Percentiles rank a stretch among this genome's conserved stretches.
These are phyloP conservation scores for Pseudocercospora fuligena DNA, from an alignment of 2,329 filamentous ascomycete genomes.

Conservation along the genomic window DNA sequence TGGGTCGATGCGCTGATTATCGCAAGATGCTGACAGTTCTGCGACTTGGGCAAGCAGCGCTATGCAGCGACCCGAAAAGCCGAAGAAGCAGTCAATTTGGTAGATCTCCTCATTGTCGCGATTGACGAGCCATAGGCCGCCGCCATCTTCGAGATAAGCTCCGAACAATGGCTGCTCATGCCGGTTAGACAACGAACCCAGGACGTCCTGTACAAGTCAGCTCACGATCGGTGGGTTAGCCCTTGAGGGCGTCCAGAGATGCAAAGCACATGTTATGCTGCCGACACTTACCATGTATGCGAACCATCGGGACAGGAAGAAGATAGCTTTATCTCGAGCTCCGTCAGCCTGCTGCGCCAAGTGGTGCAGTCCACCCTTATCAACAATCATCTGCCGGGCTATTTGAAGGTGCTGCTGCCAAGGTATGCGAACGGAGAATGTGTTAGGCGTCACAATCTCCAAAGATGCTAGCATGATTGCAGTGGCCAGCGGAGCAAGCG, in stretches of 20 bases:
- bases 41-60: conserved; percentile 74
- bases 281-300: conserved; percentile 64
- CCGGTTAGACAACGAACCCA: conserved; percentile 68
- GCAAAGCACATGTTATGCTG: neutral
- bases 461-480: conserved; percentile 84
- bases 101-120: conserved; percentile 48
- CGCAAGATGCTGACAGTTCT: conserved; percentile 71
- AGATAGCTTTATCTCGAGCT: conserved; percentile 62
- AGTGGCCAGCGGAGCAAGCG: conserved; percentile 75
- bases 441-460: conserved; percentile 80
- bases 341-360: conserved; percentile 45
- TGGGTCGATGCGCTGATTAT: conserved; percentile 65
- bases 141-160: conserved; percentile 45
- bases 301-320: conserved; percentile 82
- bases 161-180: conserved; percentile 49
- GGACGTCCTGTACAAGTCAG: conserved; percentile 59
- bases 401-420: conserved; percentile 81
- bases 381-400: conserved; percentile 74
- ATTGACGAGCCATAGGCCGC: conserved; percentile 42
- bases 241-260: neutral
- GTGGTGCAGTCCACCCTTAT: conserved; percentile 63
- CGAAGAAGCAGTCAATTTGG: conserved; percentile 79
- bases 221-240: neutral
- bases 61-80: conserved; percentile 74
- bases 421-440: conserved; percentile 77